Evolutionary conservation across 306 rosid species (phyloP).

Genomic region (Lupinus albus): DNA sequence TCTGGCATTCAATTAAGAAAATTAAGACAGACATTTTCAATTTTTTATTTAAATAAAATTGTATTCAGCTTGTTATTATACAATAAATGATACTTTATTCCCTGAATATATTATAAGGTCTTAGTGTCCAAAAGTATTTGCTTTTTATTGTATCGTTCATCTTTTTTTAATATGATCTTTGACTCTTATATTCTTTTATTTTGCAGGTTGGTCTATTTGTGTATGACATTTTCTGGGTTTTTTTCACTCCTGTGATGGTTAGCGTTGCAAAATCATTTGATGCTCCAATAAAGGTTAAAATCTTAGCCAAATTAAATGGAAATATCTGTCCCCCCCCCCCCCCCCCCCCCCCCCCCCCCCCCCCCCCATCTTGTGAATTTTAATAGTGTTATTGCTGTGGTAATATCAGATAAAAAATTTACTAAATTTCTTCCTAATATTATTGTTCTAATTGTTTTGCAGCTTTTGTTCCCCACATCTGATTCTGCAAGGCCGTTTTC

Average conservation of each 20-base stretch:
- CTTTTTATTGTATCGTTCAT: background rate
- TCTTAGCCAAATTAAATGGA: constrained; percentile 34
- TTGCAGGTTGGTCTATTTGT: constrained; percentile 93
- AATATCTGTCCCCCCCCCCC: constrained; percentile 2
- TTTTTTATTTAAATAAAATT: background rate
- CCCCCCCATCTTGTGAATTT: constrained; percentile 23
- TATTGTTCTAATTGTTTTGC: constrained; percentile 41
- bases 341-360: constrained; percentile 3
- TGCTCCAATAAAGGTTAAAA: constrained; percentile 94
- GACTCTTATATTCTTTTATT: constrained; percentile 29
- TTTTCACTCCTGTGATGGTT: constrained; percentile 99
- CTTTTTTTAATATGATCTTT: constrained; percentile 29
- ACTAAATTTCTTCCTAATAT: constrained; percentile 23
- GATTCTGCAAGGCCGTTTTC: constrained; percentile 87
- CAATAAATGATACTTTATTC: background rate
- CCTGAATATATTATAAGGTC: constrained; percentile 2
- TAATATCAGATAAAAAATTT: constrained; percentile 19
- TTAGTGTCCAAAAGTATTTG: constrained; percentile 17
- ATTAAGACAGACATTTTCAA: background rate
- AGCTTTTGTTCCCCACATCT: constrained; percentile 96
- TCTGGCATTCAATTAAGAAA: constrained; percentile 10
- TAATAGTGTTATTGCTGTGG: background rate
- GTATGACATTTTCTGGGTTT: constrained; percentile 99
- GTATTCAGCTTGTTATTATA: constrained; percentile 9
- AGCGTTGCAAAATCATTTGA: constrained; percentile 99